Conservation (phyloP, 2,329 filamentous ascomycete genomes). For the Aspergillus puulaauensis region DNA sequence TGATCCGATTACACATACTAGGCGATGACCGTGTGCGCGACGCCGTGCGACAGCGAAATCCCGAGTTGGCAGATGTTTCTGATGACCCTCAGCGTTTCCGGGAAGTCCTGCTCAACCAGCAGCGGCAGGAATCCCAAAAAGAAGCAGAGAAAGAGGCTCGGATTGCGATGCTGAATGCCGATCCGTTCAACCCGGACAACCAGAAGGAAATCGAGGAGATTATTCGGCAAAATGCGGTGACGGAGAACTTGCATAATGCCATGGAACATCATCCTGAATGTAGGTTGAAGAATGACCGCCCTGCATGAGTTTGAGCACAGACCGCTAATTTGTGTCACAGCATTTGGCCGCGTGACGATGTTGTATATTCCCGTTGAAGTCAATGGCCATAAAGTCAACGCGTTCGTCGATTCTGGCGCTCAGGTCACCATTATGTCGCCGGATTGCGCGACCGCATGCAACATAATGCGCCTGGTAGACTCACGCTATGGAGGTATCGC, state of each 20-base stretch:
- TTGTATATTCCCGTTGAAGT: constrained; percentile 95
- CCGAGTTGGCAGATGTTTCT: constrained; percentile 72
- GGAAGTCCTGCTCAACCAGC: constrained; percentile 66
- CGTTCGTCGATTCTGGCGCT: constrained; percentile 93
- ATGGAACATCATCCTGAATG: constrained; percentile 98
- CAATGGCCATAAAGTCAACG: constrained; percentile 88
- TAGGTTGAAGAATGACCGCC: constrained; percentile 43
- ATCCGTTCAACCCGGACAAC: constrained; percentile 90
- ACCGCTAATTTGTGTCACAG: constrained; percentile 46
- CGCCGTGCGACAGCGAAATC: constrained; percentile 69
- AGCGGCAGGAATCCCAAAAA: constrained; percentile 68
- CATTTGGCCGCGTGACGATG: constrained; percentile 93
- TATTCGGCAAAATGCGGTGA: constrained; percentile 89
- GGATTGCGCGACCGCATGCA: constrained; percentile 82
- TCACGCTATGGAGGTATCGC: constrained; percentile 89
- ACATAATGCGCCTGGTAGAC: constrained; percentile 95
- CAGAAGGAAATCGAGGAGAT: constrained; percentile 94
- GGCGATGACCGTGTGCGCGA: constrained; percentile 72
- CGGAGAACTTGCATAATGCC: constrained; percentile 93
- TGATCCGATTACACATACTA: constrained; percentile 77
- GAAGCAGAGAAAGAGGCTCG: constrained; percentile 77
- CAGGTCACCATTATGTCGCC: constrained; percentile 99
- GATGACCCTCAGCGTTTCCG: constrained; percentile 76
- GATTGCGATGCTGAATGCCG: constrained; percentile 82
- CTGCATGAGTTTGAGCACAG: constrained; percentile 1